Percentiles rank a stretch among this genome's conserved stretches.
Evolutionary conservation across 2,329 filamentous ascomycete genomes (phyloP).

Genomic region (Botrytis sinoallii): DNA sequence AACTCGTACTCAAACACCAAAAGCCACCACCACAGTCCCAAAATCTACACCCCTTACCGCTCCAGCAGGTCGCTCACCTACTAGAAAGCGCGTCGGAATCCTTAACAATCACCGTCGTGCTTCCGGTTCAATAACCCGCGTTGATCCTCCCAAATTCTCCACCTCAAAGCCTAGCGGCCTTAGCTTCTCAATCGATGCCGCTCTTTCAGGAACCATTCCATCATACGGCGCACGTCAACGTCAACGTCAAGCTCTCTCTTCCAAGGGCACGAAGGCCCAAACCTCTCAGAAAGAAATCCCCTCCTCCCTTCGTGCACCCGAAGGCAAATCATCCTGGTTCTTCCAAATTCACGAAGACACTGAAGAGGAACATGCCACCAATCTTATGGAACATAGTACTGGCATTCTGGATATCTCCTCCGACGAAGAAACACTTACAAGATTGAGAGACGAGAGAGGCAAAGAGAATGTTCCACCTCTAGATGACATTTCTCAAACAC

Average conservation of each 20-base stretch:
- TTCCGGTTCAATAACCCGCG: conserved; percentile 60
- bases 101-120: conserved; percentile 62
- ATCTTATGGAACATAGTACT: conserved; percentile 87
- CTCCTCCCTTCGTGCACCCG: conserved; percentile 42
- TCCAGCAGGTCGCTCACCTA: conserved; percentile 79
- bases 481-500: conserved; percentile 60
- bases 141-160: conserved; percentile 63
- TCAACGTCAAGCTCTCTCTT: conserved; percentile 34
- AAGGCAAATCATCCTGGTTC: conserved; percentile 69
- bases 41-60: conserved; percentile 57
- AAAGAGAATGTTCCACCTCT: conserved; percentile 92
- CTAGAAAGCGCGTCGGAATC: conserved; percentile 67
- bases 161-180: conserved; percentile 44
- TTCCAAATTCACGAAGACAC: conserved; percentile 96
- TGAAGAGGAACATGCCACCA: conserved; percentile 84
- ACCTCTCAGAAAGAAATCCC: conserved; percentile 10
- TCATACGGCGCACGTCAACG: conserved; percentile 51
- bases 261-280: conserved; percentile 17
- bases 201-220: conserved; percentile 72
- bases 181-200: conserved; percentile 82
- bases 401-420: conserved; percentile 84
- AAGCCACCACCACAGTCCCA: conserved; percentile 42
- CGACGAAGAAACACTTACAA: conserved; percentile 66
- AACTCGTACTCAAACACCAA: conserved; percentile 51
- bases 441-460: conserved; percentile 61